A percentile compares a stretch with the other conserved stretches of the same genome.
phyloP scores from a whole-genome alignment of 2,329 filamentous ascomycete species.

The Catunica adiposa region DNA sequence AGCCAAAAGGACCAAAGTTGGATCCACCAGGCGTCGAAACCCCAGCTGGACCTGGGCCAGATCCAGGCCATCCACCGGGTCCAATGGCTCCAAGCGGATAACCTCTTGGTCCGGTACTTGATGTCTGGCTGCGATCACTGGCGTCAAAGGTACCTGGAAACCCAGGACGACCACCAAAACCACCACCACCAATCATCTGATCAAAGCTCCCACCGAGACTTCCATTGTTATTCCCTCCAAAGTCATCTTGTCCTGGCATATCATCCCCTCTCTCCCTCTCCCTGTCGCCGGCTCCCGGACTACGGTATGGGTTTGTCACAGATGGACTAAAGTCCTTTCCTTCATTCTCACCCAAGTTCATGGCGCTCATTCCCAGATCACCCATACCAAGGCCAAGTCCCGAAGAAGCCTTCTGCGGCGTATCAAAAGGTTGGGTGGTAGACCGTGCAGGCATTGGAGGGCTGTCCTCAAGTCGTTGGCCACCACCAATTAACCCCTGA shows the following conservation, averaged over 20 bases:
- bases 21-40: slow-evolving; percentile 2
- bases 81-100: slow-evolving; percentile 49
- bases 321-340: slow-evolving; percentile 69
- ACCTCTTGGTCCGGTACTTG: slow-evolving; percentile 64
- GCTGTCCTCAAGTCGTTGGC: slow-evolving; percentile 53
- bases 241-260: slow-evolving; percentile 30
- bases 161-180: slow-evolving; percentile 40
- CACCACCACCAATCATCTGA: slow-evolving; percentile 26
- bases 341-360: slow-evolving; percentile 31
- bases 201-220: slow-evolving; percentile 16
- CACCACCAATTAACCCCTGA: slow-evolving; percentile 29
- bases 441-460: slow-evolving; percentile 22
- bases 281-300: slow-evolving; percentile 50
- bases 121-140: slow-evolving; percentile 84
- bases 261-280: slow-evolving; percentile 24
- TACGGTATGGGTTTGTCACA: slow-evolving; percentile 91
- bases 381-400: slow-evolving; percentile 18
- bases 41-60: slow-evolving; percentile 30
- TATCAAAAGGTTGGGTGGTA: slow-evolving; percentile 19
- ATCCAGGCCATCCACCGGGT: slow-evolving; percentile 45
- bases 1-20: slow-evolving; percentile 49
- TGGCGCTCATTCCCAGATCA: slow-evolving; percentile 47
- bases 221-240: background rate
- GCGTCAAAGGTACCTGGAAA: slow-evolving; percentile 39
- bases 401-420: slow-evolving; percentile 32